Percentiles rank a stretch among this genome's conserved stretches.
phyloP scores from a whole-genome alignment of 1,284 basidiomycete species.

The Pseudozyma thailandica region DNA sequence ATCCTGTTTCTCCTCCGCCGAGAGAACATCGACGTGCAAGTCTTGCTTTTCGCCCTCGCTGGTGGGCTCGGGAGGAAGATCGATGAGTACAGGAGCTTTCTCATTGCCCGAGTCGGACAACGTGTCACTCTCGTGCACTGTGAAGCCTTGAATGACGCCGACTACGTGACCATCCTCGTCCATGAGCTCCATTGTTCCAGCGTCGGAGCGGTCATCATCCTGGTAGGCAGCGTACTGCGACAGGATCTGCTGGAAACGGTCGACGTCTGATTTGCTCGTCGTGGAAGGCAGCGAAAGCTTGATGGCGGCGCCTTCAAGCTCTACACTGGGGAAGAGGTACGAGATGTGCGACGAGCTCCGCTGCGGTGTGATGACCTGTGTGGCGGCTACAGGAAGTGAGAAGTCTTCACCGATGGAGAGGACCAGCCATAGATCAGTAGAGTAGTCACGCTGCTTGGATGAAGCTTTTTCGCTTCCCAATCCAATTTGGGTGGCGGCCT shows the following conservation, averaged over 20 bases:
- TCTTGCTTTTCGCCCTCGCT: slow-evolving; percentile 27
- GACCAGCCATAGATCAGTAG: slow-evolving; percentile 53
- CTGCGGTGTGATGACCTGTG: slow-evolving; percentile 40
- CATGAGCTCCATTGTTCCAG: slow-evolving; percentile 53
- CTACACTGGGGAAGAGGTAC: slow-evolving; percentile 49
- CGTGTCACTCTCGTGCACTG: slow-evolving; percentile 35
- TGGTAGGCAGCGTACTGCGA: slow-evolving; percentile 55
- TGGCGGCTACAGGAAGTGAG: slow-evolving; percentile 44
- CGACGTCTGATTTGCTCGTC: slow-evolving; percentile 13
- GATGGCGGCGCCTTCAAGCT: slow-evolving; percentile 52
- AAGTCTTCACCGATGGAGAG: slow-evolving; percentile 49
- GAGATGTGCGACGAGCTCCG: slow-evolving; percentile 17
- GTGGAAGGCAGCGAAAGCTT: slow-evolving; percentile 30
- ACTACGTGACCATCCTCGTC: slow-evolving; percentile 56
- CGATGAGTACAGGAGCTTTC: slow-evolving; percentile 57
- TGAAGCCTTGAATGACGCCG: slow-evolving; percentile 49
- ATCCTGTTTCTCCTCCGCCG: slow-evolving; percentile 39
- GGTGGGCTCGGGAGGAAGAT: slow-evolving; percentile 43
- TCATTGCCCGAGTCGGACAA: slow-evolving; percentile 51
- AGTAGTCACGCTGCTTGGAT: slow-evolving; percentile 21
- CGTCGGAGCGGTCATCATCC: slow-evolving; percentile 39
- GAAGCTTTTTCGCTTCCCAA: not conserved
- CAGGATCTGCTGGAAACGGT: slow-evolving; percentile 52
- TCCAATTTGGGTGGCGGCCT: slow-evolving; percentile 9
- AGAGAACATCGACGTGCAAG: slow-evolving; percentile 36